Conservation (phyloP, 2,329 filamentous ascomycete species). For the Chaetomiaceae sp. region DNA sequence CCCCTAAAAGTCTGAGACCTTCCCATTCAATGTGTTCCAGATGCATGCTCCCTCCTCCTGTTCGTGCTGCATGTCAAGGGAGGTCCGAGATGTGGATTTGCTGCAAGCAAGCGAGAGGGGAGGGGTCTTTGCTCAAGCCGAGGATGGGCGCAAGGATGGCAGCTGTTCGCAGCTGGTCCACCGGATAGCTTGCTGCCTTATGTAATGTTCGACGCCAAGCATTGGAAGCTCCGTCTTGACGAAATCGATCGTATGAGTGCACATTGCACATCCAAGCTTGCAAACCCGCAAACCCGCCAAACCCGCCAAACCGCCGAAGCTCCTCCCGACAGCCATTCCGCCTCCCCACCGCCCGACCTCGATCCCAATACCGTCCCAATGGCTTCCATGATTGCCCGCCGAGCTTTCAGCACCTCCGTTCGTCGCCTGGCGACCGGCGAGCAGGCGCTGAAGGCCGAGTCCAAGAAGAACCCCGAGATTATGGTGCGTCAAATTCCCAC, state of each 20-base stretch:
- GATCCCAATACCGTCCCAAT: slow-evolving; percentile 36
- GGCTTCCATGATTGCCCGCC: slow-evolving; percentile 53
- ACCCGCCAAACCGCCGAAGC: slow-evolving; percentile 13
- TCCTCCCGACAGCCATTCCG: slow-evolving; percentile 16
- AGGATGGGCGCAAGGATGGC: neutral
- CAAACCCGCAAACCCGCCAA: neutral
- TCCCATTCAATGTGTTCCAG: too few species aligned
- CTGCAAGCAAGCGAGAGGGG: too few species aligned
- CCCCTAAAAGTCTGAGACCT: too few species aligned
- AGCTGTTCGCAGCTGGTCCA: slow-evolving; percentile 5
- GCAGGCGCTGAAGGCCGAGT: slow-evolving; percentile 51
- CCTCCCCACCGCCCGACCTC: slow-evolving; percentile 5
- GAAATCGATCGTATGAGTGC: slow-evolving; percentile 22
- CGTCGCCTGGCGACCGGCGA: slow-evolving; percentile 47
- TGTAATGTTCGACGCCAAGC: slow-evolving; percentile 18
- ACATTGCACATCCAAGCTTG: slow-evolving; percentile 10
- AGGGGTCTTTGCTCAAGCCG: neutral
- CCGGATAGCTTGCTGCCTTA: slow-evolving; percentile 4
- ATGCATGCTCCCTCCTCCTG: too few species aligned
- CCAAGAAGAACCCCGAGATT: slow-evolving; percentile 50
- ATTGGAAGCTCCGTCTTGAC: slow-evolving; percentile 16
- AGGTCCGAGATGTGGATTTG: too few species aligned
- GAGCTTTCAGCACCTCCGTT: slow-evolving; percentile 50
- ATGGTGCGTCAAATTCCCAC: slow-evolving; percentile 36
- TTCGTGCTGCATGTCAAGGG: neutral